These are phyloP conservation scores for Spathaspora gorwiae DNA, from an alignment of 805 yeast genomes.

Conservation along the genomic window DNA sequence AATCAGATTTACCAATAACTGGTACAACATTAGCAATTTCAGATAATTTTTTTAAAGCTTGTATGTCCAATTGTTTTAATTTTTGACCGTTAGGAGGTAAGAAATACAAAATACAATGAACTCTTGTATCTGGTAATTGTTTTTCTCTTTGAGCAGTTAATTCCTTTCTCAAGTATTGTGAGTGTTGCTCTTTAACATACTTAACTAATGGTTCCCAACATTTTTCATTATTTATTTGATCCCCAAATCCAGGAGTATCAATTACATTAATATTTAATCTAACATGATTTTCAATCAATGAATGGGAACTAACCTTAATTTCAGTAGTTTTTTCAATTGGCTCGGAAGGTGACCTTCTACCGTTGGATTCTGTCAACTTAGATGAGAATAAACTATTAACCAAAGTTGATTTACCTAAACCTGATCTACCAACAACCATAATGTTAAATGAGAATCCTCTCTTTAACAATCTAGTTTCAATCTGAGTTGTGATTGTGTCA, in stretches of 20 bases:
- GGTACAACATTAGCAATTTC: constrained; percentile 95
- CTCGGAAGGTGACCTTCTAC: constrained; percentile 61
- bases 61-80: constrained; percentile 77
- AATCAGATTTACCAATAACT: constrained; percentile 89
- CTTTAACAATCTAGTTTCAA: constrained; percentile 85
- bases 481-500: constrained; percentile 93
- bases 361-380: constrained; percentile 67
- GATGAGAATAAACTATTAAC: constrained; percentile 87
- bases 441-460: constrained; percentile 92
- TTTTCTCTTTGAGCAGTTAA: constrained; percentile 91
- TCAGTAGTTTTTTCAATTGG: constrained; percentile 86
- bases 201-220: constrained; percentile 96
- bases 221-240: constrained; percentile 89
- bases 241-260: constrained; percentile 98
- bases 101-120: constrained; percentile 89
- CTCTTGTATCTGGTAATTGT: constrained; percentile 79
- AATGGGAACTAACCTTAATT: constrained; percentile 65
- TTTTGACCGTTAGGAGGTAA: constrained; percentile 86
- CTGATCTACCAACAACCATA: constrained; percentile 88
- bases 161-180: constrained; percentile 85
- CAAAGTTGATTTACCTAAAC: constrained; percentile 90
- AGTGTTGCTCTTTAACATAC: constrained; percentile 93
- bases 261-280: constrained; percentile 80
- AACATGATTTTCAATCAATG: constrained; percentile 80
- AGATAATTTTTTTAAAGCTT: constrained; percentile 74